Evolutionary conservation across 2,329 filamentous ascomycete species (phyloP), one percentile per base, ranked within the genome.

Genomic region (Xylaria sp.): DNA sequence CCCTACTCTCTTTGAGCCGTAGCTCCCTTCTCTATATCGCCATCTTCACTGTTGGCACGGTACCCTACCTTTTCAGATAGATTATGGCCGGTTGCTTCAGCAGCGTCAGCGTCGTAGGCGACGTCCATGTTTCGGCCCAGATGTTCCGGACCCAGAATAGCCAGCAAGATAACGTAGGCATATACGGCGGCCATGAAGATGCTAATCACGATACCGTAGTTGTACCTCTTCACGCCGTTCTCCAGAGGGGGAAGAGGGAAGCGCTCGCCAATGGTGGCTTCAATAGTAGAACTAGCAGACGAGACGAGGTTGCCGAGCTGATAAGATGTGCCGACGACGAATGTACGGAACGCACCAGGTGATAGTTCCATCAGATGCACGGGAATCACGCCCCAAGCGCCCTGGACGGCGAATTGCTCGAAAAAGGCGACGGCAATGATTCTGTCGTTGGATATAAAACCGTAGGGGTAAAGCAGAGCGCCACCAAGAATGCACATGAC

Each of bases 141-240:
- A 67, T 86, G 82, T 80, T 89, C 87, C 0, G 87, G 87, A 0
- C 91, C 91, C 2, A 92, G 52, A 10, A 92, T 79, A 0, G 90
- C 90, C 64, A 93, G 77, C 6, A 89, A 1, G 46, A 90, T 84
- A n/a, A 88, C 83, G 69, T 89, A 90, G 32, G 77, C 85, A 74
- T 87, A 97, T 0, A 97, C 93, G 74, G 91, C 94, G 0, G 86
- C 94, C 92, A 97, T 94, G 81, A 97, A 97, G 76, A 97, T 96
- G 77, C 91, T 93, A 72, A 97, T 95, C 10, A 97, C 93, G 74
- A 90, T 90, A 48, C 93, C 93, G 74, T 97, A 97, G 68, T 93
- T 83, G 79, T 91, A 93, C 2, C 91, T 79, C 39, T 39, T 10
- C 39, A 81, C 79, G 0, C 82, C 85, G 0, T 80, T 78, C 20